Evolutionary conservation across 805 yeast genomes (phyloP), one percentile per base, ranked within the genome.

Genomic region (Saturnispora sekii): DNA sequence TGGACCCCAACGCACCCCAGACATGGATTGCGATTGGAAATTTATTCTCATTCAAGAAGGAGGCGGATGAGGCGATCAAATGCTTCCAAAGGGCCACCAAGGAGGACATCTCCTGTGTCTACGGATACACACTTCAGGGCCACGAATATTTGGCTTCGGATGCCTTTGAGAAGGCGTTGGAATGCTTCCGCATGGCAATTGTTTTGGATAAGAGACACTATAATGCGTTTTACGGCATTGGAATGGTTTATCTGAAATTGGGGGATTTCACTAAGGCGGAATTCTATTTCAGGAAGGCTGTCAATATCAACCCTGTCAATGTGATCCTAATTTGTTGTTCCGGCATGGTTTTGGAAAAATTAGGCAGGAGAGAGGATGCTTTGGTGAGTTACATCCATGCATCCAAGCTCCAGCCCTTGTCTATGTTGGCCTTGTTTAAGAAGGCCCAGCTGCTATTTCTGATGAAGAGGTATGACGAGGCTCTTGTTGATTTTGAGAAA

Each of bases 21-120:
- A 79, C 96, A 0, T 90, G 98, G 97, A 83, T 93, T 51, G 81
- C 84, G 1, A 70, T 88, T 48, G 98, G 98, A 1, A 93, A 90
- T 60, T 72, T 90, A 38, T 85, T 85, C 51, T 86, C 96, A 6
- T 68, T 89, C 32, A 77, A 76, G 32, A 71, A 85, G 48, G 96
- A 90, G 55, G 84, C 93, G 3, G 93, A 84, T 51, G 94, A 85
- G 60, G 95, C 97, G 0, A 79, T 90, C 30, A 79, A 77, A 54
- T 87, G 95, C 57, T 89, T 93, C 64, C 78, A 78, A 50, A 77
- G 86, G 46, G 89, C 97, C 2, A 73, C 77, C 2, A 77, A 76
- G 44, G 58, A 84, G 12, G 53, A 61, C 45, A 77, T 78, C 6
- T 68, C 68, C 12, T 84, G 84, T 60, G 81, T 93, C 0, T 90